phyloP scores from a whole-genome alignment of 306 rosid species.

The Trifolium dubium region DNA sequence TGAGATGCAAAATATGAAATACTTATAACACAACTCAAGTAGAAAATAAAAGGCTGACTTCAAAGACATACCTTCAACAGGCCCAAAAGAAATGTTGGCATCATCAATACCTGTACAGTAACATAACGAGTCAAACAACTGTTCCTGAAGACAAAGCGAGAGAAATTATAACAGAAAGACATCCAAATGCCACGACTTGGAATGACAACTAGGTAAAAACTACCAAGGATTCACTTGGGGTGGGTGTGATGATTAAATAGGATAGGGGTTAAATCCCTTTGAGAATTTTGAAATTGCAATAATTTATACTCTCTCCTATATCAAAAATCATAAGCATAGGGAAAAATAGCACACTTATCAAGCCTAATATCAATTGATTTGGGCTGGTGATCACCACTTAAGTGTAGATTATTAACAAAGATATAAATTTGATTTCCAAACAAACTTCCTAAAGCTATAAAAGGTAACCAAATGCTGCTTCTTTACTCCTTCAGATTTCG shows the following conservation, averaged over 20 bases:
- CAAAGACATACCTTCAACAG: slow-evolving; percentile 80
- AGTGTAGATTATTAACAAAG: slow-evolving; percentile 20
- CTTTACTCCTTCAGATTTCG: slow-evolving; percentile 17
- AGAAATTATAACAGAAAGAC: slow-evolving; percentile 33
- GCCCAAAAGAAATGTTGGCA: slow-evolving; percentile 81
- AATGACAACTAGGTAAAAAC: not conserved
- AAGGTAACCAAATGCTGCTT: slow-evolving; percentile 10
- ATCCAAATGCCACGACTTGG: slow-evolving; percentile 10
- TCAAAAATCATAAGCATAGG: slow-evolving; percentile 30
- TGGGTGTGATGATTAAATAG: slow-evolving; percentile 1
- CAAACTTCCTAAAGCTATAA: slow-evolving; percentile 13
- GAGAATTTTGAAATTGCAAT: slow-evolving; percentile 11
- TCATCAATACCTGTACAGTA: slow-evolving; percentile 80
- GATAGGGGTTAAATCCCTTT: slow-evolving; percentile 20
- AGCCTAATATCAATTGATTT: slow-evolving; percentile 11
- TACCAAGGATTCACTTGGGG: slow-evolving; percentile 20
- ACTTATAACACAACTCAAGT: slow-evolving; percentile 35
- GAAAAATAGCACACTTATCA: slow-evolving; percentile 5
- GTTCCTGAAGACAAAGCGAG: slow-evolving; percentile 22
- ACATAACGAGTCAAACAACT: slow-evolving; percentile 43
- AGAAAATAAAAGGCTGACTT: slow-evolving; percentile 30
- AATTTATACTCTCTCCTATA: slow-evolving; percentile 20
- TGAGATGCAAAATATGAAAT: slow-evolving; percentile 30
- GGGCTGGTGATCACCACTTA: slow-evolving; percentile 12
- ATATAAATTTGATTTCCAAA: slow-evolving; percentile 18